Evolutionary conservation across 257 asterid species (phyloP).

Genomic region (Ballota nigra): DNA sequence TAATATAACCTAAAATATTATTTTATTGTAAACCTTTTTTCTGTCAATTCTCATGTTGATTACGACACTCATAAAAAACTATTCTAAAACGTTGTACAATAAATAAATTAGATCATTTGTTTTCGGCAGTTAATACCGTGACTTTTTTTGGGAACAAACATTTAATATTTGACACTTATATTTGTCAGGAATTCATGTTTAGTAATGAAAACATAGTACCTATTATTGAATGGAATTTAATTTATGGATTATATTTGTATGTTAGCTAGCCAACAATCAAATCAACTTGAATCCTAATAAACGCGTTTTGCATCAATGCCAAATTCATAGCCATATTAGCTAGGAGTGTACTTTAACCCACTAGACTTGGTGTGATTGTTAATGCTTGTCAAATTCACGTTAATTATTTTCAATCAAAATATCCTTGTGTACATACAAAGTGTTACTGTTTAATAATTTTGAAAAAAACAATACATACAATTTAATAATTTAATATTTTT

Average conservation of each 20-base stretch:
- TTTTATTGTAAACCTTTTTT: too few relatives aligned
- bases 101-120: background rate
- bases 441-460: too few relatives aligned
- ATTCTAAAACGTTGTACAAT: background rate
- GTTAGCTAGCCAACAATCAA: background rate
- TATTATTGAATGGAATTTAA: background rate
- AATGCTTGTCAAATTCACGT: too few relatives aligned
- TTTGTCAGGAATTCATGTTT: background rate
- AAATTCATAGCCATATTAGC: background rate
- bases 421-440: too few relatives aligned
- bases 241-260: constrained; percentile 11
- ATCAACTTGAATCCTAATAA: background rate
- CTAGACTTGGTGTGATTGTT: too few relatives aligned
- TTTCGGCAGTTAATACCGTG: background rate
- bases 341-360: background rate
- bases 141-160: background rate
- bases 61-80: background rate
- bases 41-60: background rate
- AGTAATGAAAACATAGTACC: background rate
- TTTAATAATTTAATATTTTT: too few relatives aligned
- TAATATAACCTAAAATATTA: too few relatives aligned
- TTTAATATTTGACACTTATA: background rate
- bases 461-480: too few relatives aligned
- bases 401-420: too few relatives aligned
- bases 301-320: background rate